A percentile compares a stretch with the other conserved stretches of the same genome.
Evolutionary conservation across 352 stramenopile species (phyloP).

Genomic region (Globisporangium perplexum): DNA sequence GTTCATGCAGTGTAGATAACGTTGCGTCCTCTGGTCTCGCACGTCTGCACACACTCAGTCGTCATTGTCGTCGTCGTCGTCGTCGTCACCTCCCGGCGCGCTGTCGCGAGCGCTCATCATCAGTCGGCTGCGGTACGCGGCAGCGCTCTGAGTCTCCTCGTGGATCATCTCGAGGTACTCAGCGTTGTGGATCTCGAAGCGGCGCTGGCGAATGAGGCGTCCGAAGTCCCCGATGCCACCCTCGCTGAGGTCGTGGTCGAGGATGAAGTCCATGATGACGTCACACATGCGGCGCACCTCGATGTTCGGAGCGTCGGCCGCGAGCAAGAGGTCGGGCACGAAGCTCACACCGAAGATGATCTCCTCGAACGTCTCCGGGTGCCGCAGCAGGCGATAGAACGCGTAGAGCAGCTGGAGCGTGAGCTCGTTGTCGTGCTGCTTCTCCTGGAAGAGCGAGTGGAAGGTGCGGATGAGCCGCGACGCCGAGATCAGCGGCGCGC

Average conservation of each 20-base stretch:
- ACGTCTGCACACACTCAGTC: background rate
- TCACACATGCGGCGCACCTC: conserved; percentile 85
- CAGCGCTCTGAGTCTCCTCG: conserved; percentile 33
- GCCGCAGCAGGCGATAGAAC: conserved; percentile 73
- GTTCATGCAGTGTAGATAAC: background rate
- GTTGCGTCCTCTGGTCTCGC: background rate
- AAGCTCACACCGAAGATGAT: conserved; percentile 70
- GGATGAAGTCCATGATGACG: conserved; percentile 79
- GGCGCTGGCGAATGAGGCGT: conserved; percentile 68
- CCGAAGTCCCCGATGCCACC: conserved; percentile 63
- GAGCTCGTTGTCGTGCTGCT: conserved; percentile 83
- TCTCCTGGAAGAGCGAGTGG: conserved; percentile 80
- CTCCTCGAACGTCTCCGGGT: conserved; percentile 75
- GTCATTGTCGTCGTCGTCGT: conserved; percentile 1
- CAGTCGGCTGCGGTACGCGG: conserved; percentile 9
- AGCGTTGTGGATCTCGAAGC: conserved; percentile 85
- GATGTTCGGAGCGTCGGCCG: conserved; percentile 70
- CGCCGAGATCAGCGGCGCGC: conserved; percentile 62
- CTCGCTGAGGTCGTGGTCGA: conserved; percentile 72
- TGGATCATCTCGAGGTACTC: conserved; percentile 87
- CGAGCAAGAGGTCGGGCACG: conserved; percentile 70
- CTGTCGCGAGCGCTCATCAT: conserved; percentile 6
- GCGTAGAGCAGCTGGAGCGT: conserved; percentile 76
- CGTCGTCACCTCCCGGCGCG: background rate
- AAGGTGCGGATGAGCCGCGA: conserved; percentile 73